These are phyloP conservation scores for Cutaneotrichosporon cavernicola DNA, from an alignment of 1,284 basidiomycete species.

Conservation along the genomic window DNA sequence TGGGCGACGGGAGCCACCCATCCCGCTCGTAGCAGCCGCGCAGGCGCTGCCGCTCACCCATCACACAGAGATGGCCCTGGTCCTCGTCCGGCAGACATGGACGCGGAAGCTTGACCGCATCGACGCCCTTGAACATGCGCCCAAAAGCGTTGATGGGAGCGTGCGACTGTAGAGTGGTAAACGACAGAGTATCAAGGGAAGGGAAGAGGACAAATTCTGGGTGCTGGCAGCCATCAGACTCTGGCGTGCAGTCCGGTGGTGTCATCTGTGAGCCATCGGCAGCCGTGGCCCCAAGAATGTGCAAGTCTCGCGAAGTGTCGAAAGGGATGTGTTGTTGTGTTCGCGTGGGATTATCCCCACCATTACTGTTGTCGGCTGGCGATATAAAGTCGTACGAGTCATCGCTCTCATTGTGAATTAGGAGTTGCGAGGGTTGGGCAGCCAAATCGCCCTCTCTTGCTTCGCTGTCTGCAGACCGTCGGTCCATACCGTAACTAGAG, in stretches of 20 bases:
- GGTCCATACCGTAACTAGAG: slow-evolving; percentile 17
- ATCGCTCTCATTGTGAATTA: slow-evolving; percentile 14
- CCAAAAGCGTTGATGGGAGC: slow-evolving; percentile 4
- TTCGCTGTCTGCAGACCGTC: neutral
- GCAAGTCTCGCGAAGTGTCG: slow-evolving; percentile 9
- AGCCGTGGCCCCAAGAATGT: slow-evolving; percentile 10
- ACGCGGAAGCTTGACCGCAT: slow-evolving; percentile 17
- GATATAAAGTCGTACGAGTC: neutral
- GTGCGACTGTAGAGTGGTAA: slow-evolving; percentile 6
- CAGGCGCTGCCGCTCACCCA: slow-evolving; percentile 27
- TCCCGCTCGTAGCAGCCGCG: slow-evolving; percentile 33
- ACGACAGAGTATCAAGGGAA: neutral
- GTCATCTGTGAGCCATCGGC: slow-evolving; percentile 11
- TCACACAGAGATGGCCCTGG: slow-evolving; percentile 8
- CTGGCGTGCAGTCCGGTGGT: neutral
- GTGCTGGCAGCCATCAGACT: neutral
- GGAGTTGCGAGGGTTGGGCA: slow-evolving; percentile 3
- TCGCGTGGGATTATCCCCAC: neutral
- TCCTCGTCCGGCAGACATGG: slow-evolving; percentile 13
- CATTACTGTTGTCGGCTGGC: neutral
- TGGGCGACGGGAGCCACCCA: slow-evolving; percentile 40
- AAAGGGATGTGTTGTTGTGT: neutral
- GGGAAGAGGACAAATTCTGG: neutral
- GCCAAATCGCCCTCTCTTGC: neutral
- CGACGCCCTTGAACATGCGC: slow-evolving; percentile 3